These are phyloP conservation scores for Eimeria falciformis DNA, from an alignment of 169 alveolate species.

Conservation along the genomic window DNA sequence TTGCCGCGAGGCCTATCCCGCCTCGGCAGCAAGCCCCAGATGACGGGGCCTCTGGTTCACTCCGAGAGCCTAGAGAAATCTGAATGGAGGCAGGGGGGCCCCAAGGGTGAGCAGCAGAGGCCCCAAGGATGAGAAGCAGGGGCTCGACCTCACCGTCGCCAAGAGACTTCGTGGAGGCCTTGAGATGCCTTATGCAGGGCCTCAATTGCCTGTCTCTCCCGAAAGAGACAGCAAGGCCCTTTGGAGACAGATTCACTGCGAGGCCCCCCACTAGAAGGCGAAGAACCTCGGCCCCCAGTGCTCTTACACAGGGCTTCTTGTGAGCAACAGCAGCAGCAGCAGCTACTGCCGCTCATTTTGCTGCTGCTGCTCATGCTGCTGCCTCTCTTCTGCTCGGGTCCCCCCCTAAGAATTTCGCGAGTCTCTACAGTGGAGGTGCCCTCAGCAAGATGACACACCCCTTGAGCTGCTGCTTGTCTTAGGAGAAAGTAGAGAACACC, in stretches of 20 bases:
- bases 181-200: background rate
- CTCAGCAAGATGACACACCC: background rate
- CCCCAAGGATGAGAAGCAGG: background rate
- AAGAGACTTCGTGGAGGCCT: conserved; percentile 15
- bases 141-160: background rate
- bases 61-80: background rate
- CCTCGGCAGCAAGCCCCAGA: too few relatives aligned
- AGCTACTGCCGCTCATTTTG: too few relatives aligned
- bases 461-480: background rate
- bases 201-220: background rate
- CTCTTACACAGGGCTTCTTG: too few relatives aligned
- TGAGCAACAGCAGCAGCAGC: background rate
- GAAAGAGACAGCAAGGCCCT: background rate
- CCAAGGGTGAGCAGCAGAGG: background rate
- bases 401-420: background rate
- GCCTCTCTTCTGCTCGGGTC: background rate
- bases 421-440: background rate
- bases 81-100: background rate
- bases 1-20: too few relatives aligned
- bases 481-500: background rate
- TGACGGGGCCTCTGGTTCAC: too few relatives aligned
- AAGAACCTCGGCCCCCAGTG: background rate
- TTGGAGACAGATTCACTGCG: background rate
- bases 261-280: too few relatives aligned
- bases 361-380: background rate